Conservation (phyloP, 1,284 basidiomycete genomes). For the Tremellales sp. region DNA sequence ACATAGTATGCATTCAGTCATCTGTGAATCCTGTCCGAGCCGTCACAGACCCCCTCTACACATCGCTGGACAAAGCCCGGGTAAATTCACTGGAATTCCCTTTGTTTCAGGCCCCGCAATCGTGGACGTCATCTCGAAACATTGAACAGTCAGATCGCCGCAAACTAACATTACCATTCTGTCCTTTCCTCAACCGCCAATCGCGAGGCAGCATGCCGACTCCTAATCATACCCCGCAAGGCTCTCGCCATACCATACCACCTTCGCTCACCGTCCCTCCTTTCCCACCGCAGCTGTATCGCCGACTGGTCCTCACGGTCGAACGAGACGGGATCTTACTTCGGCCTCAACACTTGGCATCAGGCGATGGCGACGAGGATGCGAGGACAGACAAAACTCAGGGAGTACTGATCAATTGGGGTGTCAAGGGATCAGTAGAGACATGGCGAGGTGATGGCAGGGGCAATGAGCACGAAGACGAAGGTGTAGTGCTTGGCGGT, state of each 20-base stretch:
- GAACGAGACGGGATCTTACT: constrained; percentile 32
- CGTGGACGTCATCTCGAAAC: too few relatives aligned
- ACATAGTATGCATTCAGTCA: too few relatives aligned
- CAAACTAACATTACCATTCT: too few relatives aligned
- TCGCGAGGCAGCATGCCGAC: not conserved
- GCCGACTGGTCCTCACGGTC: constrained; percentile 21
- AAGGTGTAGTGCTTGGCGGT: constrained; percentile 38
- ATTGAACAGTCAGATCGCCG: too few relatives aligned
- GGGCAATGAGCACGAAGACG: constrained; percentile 9
- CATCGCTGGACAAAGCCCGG: too few relatives aligned
- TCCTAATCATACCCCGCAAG: not conserved
- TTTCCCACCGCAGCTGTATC: constrained; percentile 38
- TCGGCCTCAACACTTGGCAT: constrained; percentile 7
- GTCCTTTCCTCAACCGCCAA: too few relatives aligned
- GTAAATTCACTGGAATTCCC: too few relatives aligned
- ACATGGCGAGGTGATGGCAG: constrained; percentile 7
- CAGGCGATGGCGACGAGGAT: not conserved
- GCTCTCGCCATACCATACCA: constrained; percentile 21
- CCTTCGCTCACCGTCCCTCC: constrained; percentile 43
- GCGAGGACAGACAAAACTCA: constrained; percentile 4
- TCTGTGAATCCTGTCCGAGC: too few relatives aligned
- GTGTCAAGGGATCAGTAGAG: constrained; percentile 37
- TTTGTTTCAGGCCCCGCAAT: too few relatives aligned
- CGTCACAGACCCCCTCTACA: too few relatives aligned
- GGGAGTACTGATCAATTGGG: constrained; percentile 36